Percentiles rank a stretch among this genome's conserved stretches.
phyloP scores from a whole-genome alignment of 129 eudicot genomes.

The Solidago caesia region DNA sequence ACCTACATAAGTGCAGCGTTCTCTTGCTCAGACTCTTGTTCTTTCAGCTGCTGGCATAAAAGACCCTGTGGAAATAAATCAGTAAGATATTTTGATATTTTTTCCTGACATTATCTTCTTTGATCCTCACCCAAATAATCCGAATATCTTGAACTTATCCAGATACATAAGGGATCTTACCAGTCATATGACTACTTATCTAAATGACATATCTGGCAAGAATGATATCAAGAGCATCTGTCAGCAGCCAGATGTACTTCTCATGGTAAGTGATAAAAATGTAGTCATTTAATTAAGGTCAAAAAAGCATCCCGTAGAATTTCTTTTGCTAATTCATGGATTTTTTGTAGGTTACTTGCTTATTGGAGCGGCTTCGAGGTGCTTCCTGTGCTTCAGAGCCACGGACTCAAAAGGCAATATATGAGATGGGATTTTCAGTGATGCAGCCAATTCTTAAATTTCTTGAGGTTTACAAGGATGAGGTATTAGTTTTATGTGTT shows the following conservation, averaged over 20 bases:
- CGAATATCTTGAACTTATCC: not conserved
- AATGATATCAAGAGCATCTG: conserved; percentile 64
- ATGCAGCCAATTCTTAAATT: conserved; percentile 68
- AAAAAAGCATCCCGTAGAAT: not conserved
- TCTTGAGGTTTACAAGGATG: conserved; percentile 80
- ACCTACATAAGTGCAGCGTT: conserved; percentile 59
- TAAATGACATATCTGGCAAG: conserved; percentile 70
- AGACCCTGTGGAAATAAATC: conserved; percentile 56
- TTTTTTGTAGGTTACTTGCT: conserved; percentile 68
- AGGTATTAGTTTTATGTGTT: conserved; percentile 43
- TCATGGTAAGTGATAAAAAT: conserved; percentile 46
- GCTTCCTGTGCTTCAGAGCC: conserved; percentile 93
- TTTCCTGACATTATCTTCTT: not conserved
- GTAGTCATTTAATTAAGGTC: not conserved
- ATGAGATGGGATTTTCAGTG: conserved; percentile 84
- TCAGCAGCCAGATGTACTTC: conserved; percentile 79
- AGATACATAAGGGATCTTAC: conserved; percentile 75
- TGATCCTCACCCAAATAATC: not conserved
- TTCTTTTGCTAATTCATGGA: conserved; percentile 9
- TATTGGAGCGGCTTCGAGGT: conserved; percentile 94
- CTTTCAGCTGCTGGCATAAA: conserved; percentile 82
- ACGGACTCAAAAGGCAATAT: conserved; percentile 80
- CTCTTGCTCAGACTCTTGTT: conserved; percentile 85
- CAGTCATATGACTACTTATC: conserved; percentile 63
- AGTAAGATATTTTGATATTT: conserved; percentile 40